phyloP scores from a whole-genome alignment of 768 basidiomycete species.

The Russula brevipes region DNA sequence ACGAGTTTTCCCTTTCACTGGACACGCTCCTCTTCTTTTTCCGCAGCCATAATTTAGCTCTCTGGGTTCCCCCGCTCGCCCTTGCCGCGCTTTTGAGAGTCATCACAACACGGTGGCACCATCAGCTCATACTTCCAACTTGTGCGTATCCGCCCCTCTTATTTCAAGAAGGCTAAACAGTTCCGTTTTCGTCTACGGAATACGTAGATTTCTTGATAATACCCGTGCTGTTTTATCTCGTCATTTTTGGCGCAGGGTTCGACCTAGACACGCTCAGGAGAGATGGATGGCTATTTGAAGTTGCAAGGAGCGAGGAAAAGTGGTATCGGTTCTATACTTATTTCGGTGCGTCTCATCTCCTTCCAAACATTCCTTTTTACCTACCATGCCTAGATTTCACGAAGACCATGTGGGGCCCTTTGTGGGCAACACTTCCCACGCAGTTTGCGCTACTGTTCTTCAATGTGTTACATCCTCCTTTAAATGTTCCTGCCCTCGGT shows the following conservation, averaged over 20 bases:
- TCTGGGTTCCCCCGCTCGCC: slow-evolving; percentile 77
- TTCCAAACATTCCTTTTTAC: neutral
- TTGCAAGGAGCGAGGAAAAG: slow-evolving; percentile 41
- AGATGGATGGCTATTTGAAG: slow-evolving; percentile 84
- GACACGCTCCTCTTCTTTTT: slow-evolving; percentile 66
- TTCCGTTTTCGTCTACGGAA: neutral
- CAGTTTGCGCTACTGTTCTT: slow-evolving; percentile 91
- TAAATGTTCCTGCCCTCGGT: slow-evolving; percentile 89
- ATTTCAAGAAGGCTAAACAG: neutral
- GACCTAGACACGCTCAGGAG: slow-evolving; percentile 55
- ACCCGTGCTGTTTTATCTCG: slow-evolving; percentile 76
- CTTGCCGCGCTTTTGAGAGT: slow-evolving; percentile 74
- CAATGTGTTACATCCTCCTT: slow-evolving; percentile 76
- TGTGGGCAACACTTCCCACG: slow-evolving; percentile 86
- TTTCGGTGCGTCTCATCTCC: slow-evolving; percentile 48
- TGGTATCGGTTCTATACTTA: slow-evolving; percentile 90
- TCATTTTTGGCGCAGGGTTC: slow-evolving; percentile 59
- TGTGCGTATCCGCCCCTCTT: slow-evolving; percentile 48
- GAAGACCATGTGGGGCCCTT: slow-evolving; percentile 53
- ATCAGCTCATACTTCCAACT: slow-evolving; percentile 88
- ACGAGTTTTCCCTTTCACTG: slow-evolving; percentile 64
- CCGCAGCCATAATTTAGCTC: slow-evolving; percentile 51
- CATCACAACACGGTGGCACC: slow-evolving; percentile 73
- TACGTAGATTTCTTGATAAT: slow-evolving; percentile 73
- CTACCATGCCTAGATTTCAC: slow-evolving; percentile 46